Evolutionary conservation across 2,329 filamentous ascomycete genomes (phyloP).

Genomic region (Ceratocystis diversiconidia): DNA sequence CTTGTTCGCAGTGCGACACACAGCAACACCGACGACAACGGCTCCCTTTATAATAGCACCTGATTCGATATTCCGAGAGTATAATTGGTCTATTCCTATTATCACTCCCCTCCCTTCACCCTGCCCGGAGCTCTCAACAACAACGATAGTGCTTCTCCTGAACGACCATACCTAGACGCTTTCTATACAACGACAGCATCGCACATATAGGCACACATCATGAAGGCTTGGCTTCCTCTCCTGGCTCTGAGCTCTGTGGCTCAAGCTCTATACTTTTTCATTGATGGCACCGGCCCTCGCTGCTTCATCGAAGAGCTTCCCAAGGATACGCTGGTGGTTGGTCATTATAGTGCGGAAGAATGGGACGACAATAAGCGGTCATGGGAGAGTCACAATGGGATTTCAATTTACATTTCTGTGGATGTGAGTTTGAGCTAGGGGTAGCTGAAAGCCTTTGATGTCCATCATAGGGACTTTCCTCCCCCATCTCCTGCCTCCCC

Average conservation of each 20-base stretch:
- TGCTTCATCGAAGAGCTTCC: constrained; percentile 98
- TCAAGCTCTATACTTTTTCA: constrained; percentile 87
- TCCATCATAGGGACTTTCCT: too few relatives aligned
- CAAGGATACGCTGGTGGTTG: constrained; percentile 92
- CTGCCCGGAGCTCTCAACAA: background rate
- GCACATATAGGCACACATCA: constrained; percentile 22
- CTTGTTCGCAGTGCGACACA: background rate
- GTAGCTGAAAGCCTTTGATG: background rate
- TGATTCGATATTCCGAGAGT: too few relatives aligned
- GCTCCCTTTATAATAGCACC: background rate
- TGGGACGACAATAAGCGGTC: constrained; percentile 54
- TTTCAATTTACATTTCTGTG: constrained; percentile 81
- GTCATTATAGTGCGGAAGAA: constrained; percentile 77
- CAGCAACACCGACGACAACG: background rate
- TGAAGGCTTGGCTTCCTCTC: constrained; percentile 49
- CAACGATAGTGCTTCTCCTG: background rate
- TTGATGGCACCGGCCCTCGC: constrained; percentile 72
- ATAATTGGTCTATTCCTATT: background rate
- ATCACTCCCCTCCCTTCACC: background rate
- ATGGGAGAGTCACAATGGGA: constrained; percentile 59
- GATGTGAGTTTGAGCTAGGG: constrained; percentile 40
- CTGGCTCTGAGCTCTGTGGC: constrained; percentile 51
- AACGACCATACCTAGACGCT: background rate
- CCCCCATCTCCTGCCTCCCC: too few relatives aligned
- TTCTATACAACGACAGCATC: background rate